A percentile compares a stretch with the other conserved stretches of the same genome.
phyloP scores from a whole-genome alignment of 768 basidiomycete genomes.

The Cystofilobasidium bisporidii region DNA sequence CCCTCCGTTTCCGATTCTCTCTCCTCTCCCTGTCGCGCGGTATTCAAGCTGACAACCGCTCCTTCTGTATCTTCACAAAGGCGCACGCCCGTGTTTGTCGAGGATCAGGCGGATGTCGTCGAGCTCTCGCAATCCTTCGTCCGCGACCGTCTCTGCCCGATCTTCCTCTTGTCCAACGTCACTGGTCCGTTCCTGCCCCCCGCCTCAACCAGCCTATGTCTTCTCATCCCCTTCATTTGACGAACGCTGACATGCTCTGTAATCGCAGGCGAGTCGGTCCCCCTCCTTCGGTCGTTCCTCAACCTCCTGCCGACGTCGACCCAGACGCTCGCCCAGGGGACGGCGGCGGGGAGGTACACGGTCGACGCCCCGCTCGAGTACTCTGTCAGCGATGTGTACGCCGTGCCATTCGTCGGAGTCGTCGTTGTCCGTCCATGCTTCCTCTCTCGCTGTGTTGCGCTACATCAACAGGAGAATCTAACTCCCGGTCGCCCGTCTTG shows the following conservation, averaged over 20 bases:
- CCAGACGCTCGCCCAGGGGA: not conserved
- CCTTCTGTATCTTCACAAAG: slow-evolving; percentile 25
- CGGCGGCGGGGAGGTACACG: slow-evolving; percentile 72
- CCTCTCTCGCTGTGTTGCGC: too few species aligned
- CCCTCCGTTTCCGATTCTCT: not conserved
- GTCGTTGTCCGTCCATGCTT: slow-evolving; percentile 31
- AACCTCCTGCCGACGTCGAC: slow-evolving; percentile 68
- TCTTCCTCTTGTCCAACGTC: slow-evolving; percentile 66
- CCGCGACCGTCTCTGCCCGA: slow-evolving; percentile 62
- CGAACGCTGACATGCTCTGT: slow-evolving; percentile 61
- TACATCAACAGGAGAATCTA: too few species aligned
- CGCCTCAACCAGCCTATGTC: slow-evolving; percentile 56
- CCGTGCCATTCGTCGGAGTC: slow-evolving; percentile 26
- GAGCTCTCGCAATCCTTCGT: slow-evolving; percentile 53
- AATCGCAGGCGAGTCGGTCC: slow-evolving; percentile 57
- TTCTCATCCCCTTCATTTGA: slow-evolving; percentile 49
- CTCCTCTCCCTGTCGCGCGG: too few species aligned
- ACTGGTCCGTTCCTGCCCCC: slow-evolving; percentile 45
- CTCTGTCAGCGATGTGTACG: slow-evolving; percentile 41
- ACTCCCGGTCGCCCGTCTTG: not conserved
- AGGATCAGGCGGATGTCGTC: slow-evolving; percentile 68
- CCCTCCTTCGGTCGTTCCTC: slow-evolving; percentile 63
- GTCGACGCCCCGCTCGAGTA: slow-evolving; percentile 48
- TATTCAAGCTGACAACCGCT: too few species aligned
- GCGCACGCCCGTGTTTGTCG: slow-evolving; percentile 47